Evolutionary conservation across 495 filamentous ascomycete species (phyloP).

Genomic region (Penicillium nucicola): DNA sequence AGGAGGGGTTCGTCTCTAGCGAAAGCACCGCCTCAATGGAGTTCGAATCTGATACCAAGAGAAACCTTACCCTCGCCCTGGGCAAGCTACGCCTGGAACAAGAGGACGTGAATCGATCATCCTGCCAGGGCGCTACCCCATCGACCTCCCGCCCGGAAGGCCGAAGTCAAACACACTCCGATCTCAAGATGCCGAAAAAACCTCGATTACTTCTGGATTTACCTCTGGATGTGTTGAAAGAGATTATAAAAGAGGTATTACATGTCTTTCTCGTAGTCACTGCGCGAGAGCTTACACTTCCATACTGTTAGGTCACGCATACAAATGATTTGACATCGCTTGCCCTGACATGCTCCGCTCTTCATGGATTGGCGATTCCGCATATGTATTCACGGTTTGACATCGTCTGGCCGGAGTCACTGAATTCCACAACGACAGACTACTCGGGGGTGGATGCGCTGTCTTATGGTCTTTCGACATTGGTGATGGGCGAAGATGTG

Average conservation of each 20-base stretch:
- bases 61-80: conserved; percentile 9
- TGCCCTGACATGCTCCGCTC: conserved; percentile 78
- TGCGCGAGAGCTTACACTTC: conserved; percentile 6
- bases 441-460: conserved; percentile 82
- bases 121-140: conserved; percentile 7
- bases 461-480: conserved; percentile 83
- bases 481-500: conserved; percentile 75
- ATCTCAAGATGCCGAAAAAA: conserved; percentile 11
- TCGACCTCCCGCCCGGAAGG: conserved; percentile 4
- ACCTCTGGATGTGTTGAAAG: conserved; percentile 80
- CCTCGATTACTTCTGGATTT: conserved; percentile 69
- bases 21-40: conserved; percentile 28
- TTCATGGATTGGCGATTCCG: conserved; percentile 77
- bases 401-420: conserved; percentile 86
- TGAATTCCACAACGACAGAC: conserved; percentile 55
- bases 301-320: conserved; percentile 63
- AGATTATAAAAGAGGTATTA: conserved; percentile 84
- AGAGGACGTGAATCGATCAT: conserved; percentile 6
- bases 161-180: background rate
- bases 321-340: conserved; percentile 85
- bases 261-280: background rate
- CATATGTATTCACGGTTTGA: conserved; percentile 92
- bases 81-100: conserved; percentile 35
- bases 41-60: conserved; percentile 7
- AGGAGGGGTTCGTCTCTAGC: conserved; percentile 34